Percentiles rank a stretch among this genome's conserved stretches.
phyloP scores from a whole-genome alignment of 225 moss, liverwort and hornwort genomes.

The Polytrichum commune region DNA sequence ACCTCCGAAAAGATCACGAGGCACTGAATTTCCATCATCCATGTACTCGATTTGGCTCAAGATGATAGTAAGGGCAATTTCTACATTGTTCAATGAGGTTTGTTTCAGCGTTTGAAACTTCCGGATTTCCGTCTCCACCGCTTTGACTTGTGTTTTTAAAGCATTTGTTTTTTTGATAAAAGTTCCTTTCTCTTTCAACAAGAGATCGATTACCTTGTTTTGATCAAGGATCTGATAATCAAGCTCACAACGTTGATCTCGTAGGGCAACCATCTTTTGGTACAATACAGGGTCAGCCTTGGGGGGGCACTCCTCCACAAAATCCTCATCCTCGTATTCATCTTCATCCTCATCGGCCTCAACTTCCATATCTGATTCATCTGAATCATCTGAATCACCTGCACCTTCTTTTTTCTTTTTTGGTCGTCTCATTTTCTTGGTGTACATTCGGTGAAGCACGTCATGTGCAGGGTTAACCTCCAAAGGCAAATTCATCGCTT shows the following conservation, averaged over 20 bases:
- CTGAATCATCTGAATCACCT: conserved; percentile 72
- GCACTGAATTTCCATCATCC: conserved; percentile 60
- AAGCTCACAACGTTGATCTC: conserved; percentile 66
- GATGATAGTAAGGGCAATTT: conserved; percentile 64
- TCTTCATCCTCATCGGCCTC: conserved; percentile 73
- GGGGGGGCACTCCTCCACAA: conserved; percentile 71
- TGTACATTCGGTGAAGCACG: conserved; percentile 66
- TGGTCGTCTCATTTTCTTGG: conserved; percentile 77
- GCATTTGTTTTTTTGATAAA: conserved; percentile 63
- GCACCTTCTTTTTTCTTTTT: conserved; percentile 66
- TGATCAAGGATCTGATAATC: conserved; percentile 69
- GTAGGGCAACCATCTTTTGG: conserved; percentile 70
- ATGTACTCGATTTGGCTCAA: conserved; percentile 93
- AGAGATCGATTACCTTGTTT: conserved; percentile 68
- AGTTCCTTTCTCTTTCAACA: conserved; percentile 59
- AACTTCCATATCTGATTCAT: conserved; percentile 72
- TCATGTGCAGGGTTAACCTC: conserved; percentile 64
- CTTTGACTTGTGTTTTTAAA: conserved; percentile 35
- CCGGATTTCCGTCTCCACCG: conserved; percentile 56
- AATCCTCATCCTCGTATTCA: conserved; percentile 88
- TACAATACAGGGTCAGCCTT: conserved; percentile 67
- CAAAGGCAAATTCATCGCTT: conserved; percentile 56
- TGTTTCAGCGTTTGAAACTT: conserved; percentile 74
- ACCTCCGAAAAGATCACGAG: conserved; percentile 63
- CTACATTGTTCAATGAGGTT: conserved; percentile 66